Evolutionary conservation across 768 basidiomycete species (phyloP), one percentile per base, ranked within the genome.

Genomic region (Zangia roseola): DNA sequence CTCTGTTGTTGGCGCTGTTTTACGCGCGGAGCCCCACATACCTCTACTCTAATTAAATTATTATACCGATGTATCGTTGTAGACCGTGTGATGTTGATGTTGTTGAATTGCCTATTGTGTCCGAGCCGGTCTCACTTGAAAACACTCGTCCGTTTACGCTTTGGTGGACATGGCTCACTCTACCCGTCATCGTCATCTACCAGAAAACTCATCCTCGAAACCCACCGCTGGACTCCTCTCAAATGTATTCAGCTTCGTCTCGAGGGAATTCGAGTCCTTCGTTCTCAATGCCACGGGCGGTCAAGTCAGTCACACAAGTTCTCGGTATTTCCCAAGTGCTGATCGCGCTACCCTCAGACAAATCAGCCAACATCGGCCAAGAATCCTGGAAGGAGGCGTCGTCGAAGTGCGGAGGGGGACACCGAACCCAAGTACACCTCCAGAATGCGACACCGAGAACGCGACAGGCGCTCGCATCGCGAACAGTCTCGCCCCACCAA

Each of bases 221-320:
- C 14, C 40, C 17, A 35, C 59, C 21, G n/a, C 7, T 16, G 80
- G 83, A 35, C 57, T 86, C 3, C 56, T 88, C 19, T 80, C 83
- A 1, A 81, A 80, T 53, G 83, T 90, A 5, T 74, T 89, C 54
- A 76, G 70, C 63, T 88, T 83, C 62, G 79, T 91, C 5, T 80
- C 86, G 10, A 74, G 80, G 42, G 88, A 91, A 63, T 60, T 90
- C 31, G 81, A 81, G 39, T 81, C 82, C 10, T 91, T 91, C 63
- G 75, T 90, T 21, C 68, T 77, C 17, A 84, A 72, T 57, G 88
- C 88, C 40, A 80, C 83, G 9, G 83, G 53, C 9, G 49, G 45
- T 21, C 40, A 49, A 52, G 57, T 61, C 57, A 55, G 62, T 59
- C 40, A 23, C 12, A 5, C 35, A 21, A 31, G 31, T 20, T 17